Evolutionary conservation across 2,329 filamentous ascomycete species (phyloP).

Genomic region (Fusarium fujikuroi): DNA sequence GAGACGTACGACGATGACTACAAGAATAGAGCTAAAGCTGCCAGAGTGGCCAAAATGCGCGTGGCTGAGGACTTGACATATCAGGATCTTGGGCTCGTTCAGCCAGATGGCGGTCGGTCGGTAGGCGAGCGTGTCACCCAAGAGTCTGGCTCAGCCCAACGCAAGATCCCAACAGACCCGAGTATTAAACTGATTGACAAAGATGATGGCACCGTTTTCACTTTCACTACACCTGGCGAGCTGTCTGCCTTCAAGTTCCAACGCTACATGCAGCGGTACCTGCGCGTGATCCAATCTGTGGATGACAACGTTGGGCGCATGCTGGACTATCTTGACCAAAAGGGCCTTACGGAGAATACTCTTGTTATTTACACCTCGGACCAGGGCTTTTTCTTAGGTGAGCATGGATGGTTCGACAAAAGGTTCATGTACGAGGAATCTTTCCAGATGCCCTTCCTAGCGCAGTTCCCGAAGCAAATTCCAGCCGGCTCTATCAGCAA

Average conservation of each 20-base stretch:
- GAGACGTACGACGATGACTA: constrained; percentile 66
- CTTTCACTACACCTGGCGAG: constrained; percentile 54
- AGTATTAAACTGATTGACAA: neutral
- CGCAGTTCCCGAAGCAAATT: constrained; percentile 58
- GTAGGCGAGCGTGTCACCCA: neutral
- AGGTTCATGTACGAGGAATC: constrained; percentile 68
- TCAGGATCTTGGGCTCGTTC: constrained; percentile 60
- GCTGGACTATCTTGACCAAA: constrained; percentile 56
- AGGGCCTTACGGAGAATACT: constrained; percentile 57
- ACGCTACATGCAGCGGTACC: constrained; percentile 66
- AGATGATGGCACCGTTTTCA: constrained; percentile 50
- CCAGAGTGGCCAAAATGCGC: constrained; percentile 61
- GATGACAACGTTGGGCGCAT: constrained; percentile 64
- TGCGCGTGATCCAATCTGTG: constrained; percentile 62
- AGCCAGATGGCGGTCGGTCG: constrained; percentile 56
- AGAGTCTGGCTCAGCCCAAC: constrained; percentile 9
- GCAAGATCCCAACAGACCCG: constrained; percentile 26
- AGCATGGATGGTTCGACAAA: constrained; percentile 69
- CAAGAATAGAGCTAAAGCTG: constrained; percentile 62
- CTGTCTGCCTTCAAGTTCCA: constrained; percentile 66
- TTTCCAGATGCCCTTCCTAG: constrained; percentile 66
- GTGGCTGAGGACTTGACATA: constrained; percentile 64
- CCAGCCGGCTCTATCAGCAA: constrained; percentile 50
- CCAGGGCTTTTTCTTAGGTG: constrained; percentile 66
- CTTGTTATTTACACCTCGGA: constrained; percentile 65